Base-by-base conservation (phyloP, 768 basidiomycete genomes). In the Lactarius psammicola region DNA sequence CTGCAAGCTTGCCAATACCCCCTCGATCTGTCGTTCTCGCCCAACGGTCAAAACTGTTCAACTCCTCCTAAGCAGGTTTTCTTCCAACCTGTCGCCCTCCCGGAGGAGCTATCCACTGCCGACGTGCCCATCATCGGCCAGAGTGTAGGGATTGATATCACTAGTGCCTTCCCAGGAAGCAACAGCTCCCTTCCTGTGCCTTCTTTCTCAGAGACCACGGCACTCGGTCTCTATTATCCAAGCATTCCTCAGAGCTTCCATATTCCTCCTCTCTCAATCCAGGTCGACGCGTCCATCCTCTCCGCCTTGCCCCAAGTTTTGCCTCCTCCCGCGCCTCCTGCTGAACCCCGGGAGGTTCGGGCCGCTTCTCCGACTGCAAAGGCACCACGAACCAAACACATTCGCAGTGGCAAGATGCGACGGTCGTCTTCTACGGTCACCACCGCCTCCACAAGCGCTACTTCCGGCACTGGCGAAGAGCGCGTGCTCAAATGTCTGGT, bases 191-290 rank as follows among this genome's bases (percentile, higher is more conserved):
- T 40, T 4, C 0, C 64, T 15, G 7, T 42, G 20, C 23, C 55
- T 8, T 6, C 34, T 9, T 4, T 34, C 30, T 9, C 18, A 11
- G 54, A 56, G 30, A 57, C 56, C 9, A 66, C 56, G 3, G 34
- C 55, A 33, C 65, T 66, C 15, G 65, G 65, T 18, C 56, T 66
- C 17, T 66, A 57, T 57, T 62, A 57, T 17, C 15, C 65, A 2
- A 56, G 36, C 30, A 28, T n/a, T 10, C 15, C 44, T 13, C 55
- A 57, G 18, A 49, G 7, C 17, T 11, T 11, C 17, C 15, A 34
- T 17, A 9, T 51, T 20, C 10, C 55, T 20, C 33, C n/a, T 9
- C 28, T 62, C 40, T 18, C n/a, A 17, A 23, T 17, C 17, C 15
- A 54, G 30, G 57, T 15, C 6, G 57, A 54, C 58, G 26, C 40